These are phyloP conservation scores for Xylaria acuta DNA, from an alignment of 495 filamentous ascomycete genomes.

Conservation along the genomic window DNA sequence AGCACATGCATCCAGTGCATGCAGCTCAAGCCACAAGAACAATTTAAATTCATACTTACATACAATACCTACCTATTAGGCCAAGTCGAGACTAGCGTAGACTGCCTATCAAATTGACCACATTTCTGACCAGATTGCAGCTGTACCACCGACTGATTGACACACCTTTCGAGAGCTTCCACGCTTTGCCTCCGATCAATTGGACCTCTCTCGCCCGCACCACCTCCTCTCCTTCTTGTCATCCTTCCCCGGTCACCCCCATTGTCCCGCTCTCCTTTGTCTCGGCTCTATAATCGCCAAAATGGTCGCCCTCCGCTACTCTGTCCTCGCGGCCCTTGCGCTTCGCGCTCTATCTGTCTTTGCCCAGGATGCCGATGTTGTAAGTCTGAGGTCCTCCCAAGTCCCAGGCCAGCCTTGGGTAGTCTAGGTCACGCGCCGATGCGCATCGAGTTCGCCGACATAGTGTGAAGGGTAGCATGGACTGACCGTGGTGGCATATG, in stretches of 20 bases:
- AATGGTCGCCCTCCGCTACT: conserved; percentile 77
- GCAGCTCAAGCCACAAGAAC: background rate
- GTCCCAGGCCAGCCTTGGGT: background rate
- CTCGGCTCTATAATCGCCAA: conserved; percentile 41
- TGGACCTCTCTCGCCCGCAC: conserved; percentile 25
- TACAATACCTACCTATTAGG: too few species aligned
- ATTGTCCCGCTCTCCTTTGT: conserved; percentile 28
- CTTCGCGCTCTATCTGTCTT: conserved; percentile 70
- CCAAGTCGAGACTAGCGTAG: background rate
- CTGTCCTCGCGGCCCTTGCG: conserved; percentile 72
- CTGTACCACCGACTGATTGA: conserved; percentile 13
- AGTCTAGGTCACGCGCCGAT: conserved; percentile 11
- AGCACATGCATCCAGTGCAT: background rate
- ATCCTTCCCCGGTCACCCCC: conserved; percentile 16
- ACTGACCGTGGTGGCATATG: conserved; percentile 25
- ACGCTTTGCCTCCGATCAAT: conserved; percentile 22
- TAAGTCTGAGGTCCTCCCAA: conserved; percentile 50
- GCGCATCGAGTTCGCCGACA: background rate
- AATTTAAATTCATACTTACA: background rate
- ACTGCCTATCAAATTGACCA: background rate
- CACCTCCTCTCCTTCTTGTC: conserved; percentile 30
- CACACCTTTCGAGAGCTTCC: conserved; percentile 26
- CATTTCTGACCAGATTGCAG: conserved; percentile 39
- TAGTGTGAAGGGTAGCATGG: background rate
- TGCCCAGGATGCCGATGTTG: conserved; percentile 59